Conservation (phyloP, 1,284 basidiomycete species). For the Ganoderma lucidum region DNA sequence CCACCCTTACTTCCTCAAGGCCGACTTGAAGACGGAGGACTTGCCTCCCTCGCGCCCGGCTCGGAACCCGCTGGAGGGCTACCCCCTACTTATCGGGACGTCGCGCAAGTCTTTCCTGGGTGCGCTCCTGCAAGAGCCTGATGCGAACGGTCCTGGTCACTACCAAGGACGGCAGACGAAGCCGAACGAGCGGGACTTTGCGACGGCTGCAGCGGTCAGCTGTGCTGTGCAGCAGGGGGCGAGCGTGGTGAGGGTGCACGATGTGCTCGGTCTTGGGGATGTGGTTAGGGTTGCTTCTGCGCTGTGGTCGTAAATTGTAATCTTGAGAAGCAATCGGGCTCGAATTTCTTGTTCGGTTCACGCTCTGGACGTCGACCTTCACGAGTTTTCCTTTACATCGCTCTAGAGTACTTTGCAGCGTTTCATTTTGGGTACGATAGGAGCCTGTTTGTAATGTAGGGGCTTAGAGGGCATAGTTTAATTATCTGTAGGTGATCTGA, state of each 20-base stretch:
- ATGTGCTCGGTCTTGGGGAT: constrained; percentile 75
- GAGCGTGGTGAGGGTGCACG: constrained; percentile 86
- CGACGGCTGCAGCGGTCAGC: constrained; percentile 84
- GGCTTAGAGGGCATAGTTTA: too few species aligned
- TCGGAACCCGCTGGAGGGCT: constrained; percentile 66
- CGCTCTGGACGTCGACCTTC: too few species aligned
- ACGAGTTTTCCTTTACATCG: too few species aligned
- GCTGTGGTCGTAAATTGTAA: constrained; percentile 47
- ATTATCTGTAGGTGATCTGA: too few species aligned
- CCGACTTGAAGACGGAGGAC: constrained; percentile 6
- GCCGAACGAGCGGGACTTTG: constrained; percentile 77
- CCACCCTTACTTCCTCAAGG: constrained; percentile 37
- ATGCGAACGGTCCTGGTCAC: constrained; percentile 41
- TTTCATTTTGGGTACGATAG: background rate
- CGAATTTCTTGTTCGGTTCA: background rate
- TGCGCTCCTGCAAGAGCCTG: constrained; percentile 56
- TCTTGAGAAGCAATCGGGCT: background rate
- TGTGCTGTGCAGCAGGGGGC: constrained; percentile 82
- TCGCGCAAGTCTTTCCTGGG: constrained; percentile 91
- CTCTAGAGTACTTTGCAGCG: too few species aligned
- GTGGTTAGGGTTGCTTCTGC: constrained; percentile 61
- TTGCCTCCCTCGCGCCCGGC: constrained; percentile 10
- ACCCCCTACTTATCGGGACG: constrained; percentile 80
- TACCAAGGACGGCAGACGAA: constrained; percentile 58
- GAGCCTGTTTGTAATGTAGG: too few species aligned